Evolutionary conservation across 2,329 filamentous ascomycete species (phyloP).

Genomic region (Calonectria leucothoes): DNA sequence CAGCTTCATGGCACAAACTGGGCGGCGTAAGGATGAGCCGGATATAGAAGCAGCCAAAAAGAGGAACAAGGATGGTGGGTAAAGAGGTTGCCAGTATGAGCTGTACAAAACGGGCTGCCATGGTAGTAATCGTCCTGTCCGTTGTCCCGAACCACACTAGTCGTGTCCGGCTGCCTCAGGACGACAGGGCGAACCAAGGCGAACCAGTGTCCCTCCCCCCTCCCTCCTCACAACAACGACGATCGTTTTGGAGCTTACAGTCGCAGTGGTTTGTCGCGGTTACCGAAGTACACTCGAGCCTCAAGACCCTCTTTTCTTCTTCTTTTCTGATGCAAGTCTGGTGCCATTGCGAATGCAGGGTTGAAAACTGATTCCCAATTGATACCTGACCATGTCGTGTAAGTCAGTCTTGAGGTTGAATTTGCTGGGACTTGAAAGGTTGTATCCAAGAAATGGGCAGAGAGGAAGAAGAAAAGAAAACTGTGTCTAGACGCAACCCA

Average conservation of each 20-base stretch:
- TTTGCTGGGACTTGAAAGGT: neutral
- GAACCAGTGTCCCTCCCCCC: neutral
- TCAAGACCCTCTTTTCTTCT: neutral
- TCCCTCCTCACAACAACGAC: neutral
- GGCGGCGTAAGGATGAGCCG: neutral
- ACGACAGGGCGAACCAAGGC: neutral
- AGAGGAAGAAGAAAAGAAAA: neutral
- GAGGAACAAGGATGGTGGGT: neutral
- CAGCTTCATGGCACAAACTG: neutral
- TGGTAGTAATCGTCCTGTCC: neutral
- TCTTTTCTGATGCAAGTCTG: neutral
- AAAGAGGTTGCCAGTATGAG: neutral
- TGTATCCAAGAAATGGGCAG: neutral
- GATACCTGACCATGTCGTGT: conserved; percentile 14
- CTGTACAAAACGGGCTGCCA: neutral
- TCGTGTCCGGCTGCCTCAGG: neutral
- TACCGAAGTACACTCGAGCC: neutral
- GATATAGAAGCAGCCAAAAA: neutral
- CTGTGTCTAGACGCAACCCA: neutral
- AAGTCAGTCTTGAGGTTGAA: conserved; percentile 8
- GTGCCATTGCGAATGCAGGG: neutral
- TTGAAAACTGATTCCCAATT: conserved; percentile 23
- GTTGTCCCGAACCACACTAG: neutral
- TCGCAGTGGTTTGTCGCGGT: neutral
- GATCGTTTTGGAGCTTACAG: neutral